phyloP scores from a whole-genome alignment of 1,284 basidiomycete species.

The Neonothopanus nambi region DNA sequence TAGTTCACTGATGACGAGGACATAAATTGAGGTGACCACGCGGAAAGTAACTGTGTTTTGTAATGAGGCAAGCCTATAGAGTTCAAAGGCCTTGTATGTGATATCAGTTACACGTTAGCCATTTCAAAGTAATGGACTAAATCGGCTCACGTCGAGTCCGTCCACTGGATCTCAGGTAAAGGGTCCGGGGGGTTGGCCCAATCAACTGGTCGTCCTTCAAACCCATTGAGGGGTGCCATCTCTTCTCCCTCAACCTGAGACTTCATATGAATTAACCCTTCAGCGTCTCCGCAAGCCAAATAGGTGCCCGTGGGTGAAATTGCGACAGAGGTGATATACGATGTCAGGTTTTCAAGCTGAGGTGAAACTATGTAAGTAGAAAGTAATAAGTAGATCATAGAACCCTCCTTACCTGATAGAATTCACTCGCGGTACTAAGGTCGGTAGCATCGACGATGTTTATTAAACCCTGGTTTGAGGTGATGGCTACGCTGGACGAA shows the following conservation, averaged over 20 bases:
- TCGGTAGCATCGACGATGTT: slow-evolving; percentile 86
- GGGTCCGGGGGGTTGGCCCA: slow-evolving; percentile 80
- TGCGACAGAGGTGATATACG: slow-evolving; percentile 81
- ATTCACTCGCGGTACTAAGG: slow-evolving; percentile 64
- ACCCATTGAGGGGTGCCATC: slow-evolving; percentile 81
- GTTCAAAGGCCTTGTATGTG: slow-evolving; percentile 73
- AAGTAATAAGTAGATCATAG: neutral
- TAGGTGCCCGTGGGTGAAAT: slow-evolving; percentile 88
- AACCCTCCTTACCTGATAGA: slow-evolving; percentile 61
- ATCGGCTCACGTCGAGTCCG: slow-evolving; percentile 68
- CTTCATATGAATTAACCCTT: slow-evolving; percentile 85
- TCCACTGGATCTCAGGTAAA: slow-evolving; percentile 78
- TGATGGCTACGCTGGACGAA: slow-evolving; percentile 76
- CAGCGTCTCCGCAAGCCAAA: slow-evolving; percentile 90
- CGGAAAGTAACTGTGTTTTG: slow-evolving; percentile 75
- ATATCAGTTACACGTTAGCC: slow-evolving; percentile 9
- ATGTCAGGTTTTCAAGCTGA: slow-evolving; percentile 61
- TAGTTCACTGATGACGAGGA: slow-evolving; percentile 43
- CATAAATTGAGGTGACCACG: slow-evolving; percentile 65
- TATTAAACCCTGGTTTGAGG: slow-evolving; percentile 86
- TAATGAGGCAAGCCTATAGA: slow-evolving; percentile 91
- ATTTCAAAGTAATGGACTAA: neutral
- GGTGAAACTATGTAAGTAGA: neutral
- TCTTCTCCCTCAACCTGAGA: slow-evolving; percentile 72
- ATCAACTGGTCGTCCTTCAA: slow-evolving; percentile 80